These are phyloP conservation scores for Colletotrichum brevisporum DNA, from an alignment of 2,329 filamentous ascomycete genomes.

Conservation along the genomic window DNA sequence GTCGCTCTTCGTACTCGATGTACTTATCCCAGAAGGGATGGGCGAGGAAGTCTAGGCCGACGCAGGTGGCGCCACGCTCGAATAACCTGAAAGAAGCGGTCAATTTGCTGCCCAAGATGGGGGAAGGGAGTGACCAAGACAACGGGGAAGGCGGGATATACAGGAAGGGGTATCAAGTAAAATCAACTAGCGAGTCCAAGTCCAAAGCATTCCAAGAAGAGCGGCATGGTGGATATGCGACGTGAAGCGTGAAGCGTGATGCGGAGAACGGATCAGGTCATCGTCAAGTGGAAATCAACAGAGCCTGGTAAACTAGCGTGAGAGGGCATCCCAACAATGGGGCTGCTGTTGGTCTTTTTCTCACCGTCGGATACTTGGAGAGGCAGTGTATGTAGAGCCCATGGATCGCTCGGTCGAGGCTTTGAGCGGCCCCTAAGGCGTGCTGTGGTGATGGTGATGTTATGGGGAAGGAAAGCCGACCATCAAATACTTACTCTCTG, in stretches of 20 bases:
- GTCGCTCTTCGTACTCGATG: constrained; percentile 93
- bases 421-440: constrained; percentile 55
- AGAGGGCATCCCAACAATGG: constrained; percentile 73
- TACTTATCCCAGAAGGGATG: constrained; percentile 99
- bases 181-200: constrained; percentile 66
- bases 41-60: constrained; percentile 93
- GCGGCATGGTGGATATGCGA: constrained; percentile 51
- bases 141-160: constrained; percentile 70
- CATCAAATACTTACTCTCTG: constrained; percentile 96
- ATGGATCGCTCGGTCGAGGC: constrained; percentile 51
- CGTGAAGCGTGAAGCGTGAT: constrained; percentile 61
- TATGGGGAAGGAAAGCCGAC: constrained; percentile 76
- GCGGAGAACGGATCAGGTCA: constrained; percentile 56
- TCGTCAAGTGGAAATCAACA: constrained; percentile 61
- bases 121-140: constrained; percentile 47
- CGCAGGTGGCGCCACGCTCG: constrained; percentile 86
- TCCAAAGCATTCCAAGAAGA: constrained; percentile 56
- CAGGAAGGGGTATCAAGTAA: constrained; percentile 67
- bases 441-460: constrained; percentile 66
- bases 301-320: constrained; percentile 75
- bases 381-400: constrained; percentile 51
- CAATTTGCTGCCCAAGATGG: constrained; percentile 43
- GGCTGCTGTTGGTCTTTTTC: constrained; percentile 76
- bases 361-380: constrained; percentile 72
- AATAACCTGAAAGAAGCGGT: constrained; percentile 79